These are phyloP conservation scores for Myriangium duriaei DNA, from an alignment of 2,329 filamentous ascomycete species.

Conservation along the genomic window DNA sequence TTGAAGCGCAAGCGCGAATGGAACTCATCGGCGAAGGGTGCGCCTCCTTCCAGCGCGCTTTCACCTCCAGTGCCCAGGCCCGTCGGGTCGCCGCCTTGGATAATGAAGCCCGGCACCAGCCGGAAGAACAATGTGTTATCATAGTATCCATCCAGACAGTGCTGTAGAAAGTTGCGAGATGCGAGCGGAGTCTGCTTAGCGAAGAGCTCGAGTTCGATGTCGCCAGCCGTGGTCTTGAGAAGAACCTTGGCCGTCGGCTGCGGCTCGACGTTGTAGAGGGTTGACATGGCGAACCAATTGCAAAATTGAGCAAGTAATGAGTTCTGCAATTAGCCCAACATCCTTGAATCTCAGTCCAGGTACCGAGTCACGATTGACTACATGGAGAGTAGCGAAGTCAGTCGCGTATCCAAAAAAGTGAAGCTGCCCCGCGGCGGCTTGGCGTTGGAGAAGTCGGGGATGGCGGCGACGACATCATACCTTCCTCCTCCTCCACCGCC, in stretches of 20 bases:
- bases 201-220: slow-evolving; percentile 85
- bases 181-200: slow-evolving; percentile 86
- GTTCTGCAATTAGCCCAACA: too few species aligned
- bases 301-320: too few species aligned
- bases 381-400: slow-evolving; percentile 2
- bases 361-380: too few species aligned
- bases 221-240: slow-evolving; percentile 78
- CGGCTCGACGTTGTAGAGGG: slow-evolving; percentile 87
- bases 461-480: slow-evolving; percentile 5
- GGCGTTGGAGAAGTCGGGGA: slow-evolving; percentile 7
- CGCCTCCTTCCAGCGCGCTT: slow-evolving; percentile 79
- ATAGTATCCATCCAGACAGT: slow-evolving; percentile 92
- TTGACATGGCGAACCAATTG: slow-evolving; percentile 49
- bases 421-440: background rate
- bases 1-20: slow-evolving; percentile 91
- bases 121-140: slow-evolving; percentile 89
- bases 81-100: slow-evolving; percentile 90
- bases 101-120: slow-evolving; percentile 77
- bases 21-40: slow-evolving; percentile 76
- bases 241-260: slow-evolving; percentile 87
- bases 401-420: slow-evolving; percentile 8
- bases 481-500: slow-evolving; percentile 3
- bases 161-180: slow-evolving; percentile 89
- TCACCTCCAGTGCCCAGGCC: slow-evolving; percentile 86
- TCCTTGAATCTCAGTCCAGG: too few species aligned